Evolutionary conservation across 371 early-diverging fungal species (phyloP).

Genomic region (Rhizomucor miehei): DNA sequence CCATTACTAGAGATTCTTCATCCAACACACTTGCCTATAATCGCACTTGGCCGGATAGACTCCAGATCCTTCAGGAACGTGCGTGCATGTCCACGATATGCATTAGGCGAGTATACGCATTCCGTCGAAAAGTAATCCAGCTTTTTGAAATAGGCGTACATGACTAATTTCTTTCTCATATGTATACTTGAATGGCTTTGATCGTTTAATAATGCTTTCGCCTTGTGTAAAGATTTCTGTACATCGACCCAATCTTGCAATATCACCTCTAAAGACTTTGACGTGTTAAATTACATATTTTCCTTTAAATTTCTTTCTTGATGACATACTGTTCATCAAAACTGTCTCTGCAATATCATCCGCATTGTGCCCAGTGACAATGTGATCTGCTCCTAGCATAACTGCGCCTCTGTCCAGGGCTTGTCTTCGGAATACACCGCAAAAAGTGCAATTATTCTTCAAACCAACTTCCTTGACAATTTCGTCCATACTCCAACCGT

Average conservation of each 20-base stretch:
- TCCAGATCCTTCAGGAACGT: conserved; percentile 98
- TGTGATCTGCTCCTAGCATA: conserved; percentile 89
- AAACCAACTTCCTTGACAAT: conserved; percentile 95
- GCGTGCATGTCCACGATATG: conserved; percentile 97
- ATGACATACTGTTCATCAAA: conserved; percentile 92
- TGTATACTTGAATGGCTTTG: conserved; percentile 99
- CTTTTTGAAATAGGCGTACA: conserved; percentile 99
- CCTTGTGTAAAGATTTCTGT: conserved; percentile 88
- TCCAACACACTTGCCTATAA: conserved; percentile 64
- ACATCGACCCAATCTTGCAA: conserved; percentile 92
- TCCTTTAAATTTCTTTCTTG: neutral
- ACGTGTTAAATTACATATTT: neutral
- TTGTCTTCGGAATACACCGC: conserved; percentile 99
- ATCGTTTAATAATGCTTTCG: conserved; percentile 78
- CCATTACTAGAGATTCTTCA: neutral
- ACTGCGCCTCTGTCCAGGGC: conserved; percentile 97
- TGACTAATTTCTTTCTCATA: conserved; percentile 99
- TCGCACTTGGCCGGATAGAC: conserved; percentile 86
- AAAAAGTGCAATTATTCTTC: conserved; percentile 99
- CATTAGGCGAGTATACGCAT: conserved; percentile 99
- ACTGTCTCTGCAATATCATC: conserved; percentile 99
- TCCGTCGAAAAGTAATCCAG: conserved; percentile 99
- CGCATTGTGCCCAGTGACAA: conserved; percentile 99
- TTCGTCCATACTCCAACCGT: conserved; percentile 99
- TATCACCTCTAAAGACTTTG: conserved; percentile 95